Evolutionary conservation across 2,329 filamentous ascomycete genomes (phyloP).

Genomic region (Claviceps pazoutovae): DNA sequence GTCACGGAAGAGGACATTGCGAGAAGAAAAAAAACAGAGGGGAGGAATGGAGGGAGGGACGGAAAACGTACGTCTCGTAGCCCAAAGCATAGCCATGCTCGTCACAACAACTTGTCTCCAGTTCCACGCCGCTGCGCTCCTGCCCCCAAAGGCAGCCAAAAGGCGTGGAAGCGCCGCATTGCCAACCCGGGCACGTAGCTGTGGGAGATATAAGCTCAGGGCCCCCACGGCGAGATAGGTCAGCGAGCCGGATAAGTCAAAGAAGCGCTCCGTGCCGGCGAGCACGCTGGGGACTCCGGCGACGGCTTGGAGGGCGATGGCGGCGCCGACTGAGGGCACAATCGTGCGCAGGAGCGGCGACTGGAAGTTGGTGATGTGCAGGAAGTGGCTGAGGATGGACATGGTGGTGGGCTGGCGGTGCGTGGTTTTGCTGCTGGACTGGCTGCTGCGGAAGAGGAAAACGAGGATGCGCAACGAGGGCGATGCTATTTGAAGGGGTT

Average conservation of each 20-base stretch:
- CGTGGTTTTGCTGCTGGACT: neutral
- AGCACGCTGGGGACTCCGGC: constrained; percentile 49
- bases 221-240: constrained; percentile 53
- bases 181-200: constrained; percentile 37
- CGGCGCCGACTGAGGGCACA: constrained; percentile 46
- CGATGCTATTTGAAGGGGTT: too few species aligned
- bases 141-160: constrained; percentile 4
- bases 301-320: constrained; percentile 48
- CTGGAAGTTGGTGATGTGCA: constrained; percentile 46
- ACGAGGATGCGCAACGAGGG: too few species aligned
- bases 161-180: constrained; percentile 19
- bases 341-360: constrained; percentile 48
- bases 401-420: constrained; percentile 12
- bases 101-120: constrained; percentile 40
- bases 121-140: constrained; percentile 26
- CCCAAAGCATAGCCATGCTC: constrained; percentile 38
- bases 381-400: constrained; percentile 30
- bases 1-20: too few species aligned
- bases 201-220: constrained; percentile 46
- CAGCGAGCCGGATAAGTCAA: constrained; percentile 51
- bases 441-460: neutral
- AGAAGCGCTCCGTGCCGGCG: constrained; percentile 50
- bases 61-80: constrained; percentile 28
- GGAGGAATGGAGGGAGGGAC: too few species aligned
- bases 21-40: too few species aligned